These are phyloP conservation scores for Beauveria varroae DNA, from an alignment of 2,329 filamentous ascomycete genomes.

Conservation along the genomic window DNA sequence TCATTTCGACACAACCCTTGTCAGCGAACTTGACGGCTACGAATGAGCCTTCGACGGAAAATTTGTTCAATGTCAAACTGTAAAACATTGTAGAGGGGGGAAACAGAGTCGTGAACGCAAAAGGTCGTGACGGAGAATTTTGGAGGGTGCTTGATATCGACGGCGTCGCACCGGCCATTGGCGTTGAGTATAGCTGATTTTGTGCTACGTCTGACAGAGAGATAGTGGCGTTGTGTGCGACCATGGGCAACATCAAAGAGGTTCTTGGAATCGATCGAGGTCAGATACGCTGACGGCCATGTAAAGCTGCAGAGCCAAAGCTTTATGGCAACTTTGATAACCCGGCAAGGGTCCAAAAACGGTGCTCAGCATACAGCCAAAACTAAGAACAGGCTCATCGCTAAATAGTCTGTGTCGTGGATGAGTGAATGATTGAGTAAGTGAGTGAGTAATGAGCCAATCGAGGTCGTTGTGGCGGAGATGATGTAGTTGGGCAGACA, in stretches of 20 bases:
- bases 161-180: slow-evolving; percentile 10
- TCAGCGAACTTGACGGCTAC: too few species aligned
- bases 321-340: too few species aligned
- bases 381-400: neutral
- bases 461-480: neutral
- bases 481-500: neutral
- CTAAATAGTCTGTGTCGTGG: neutral
- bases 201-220: neutral
- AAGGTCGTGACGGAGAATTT: slow-evolving; percentile 7
- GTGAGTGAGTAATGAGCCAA: neutral
- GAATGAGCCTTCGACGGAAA: too few species aligned
- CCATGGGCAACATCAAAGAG: neutral
- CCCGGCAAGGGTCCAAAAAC: neutral
- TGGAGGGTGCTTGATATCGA: slow-evolving; percentile 7
- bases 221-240: neutral
- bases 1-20: neutral
- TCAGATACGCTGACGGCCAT: too few species aligned
- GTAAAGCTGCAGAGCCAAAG: too few species aligned
- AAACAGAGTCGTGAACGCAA: slow-evolving; percentile 7
- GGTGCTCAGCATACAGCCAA: neutral
- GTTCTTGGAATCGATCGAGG: too few species aligned
- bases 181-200: neutral
- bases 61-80: slow-evolving; percentile 5
- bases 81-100: neutral
- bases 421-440: neutral